These are phyloP conservation scores for Parastagonospora nodorum DNA, from an alignment of 2,329 filamentous ascomycete species.

Conservation along the genomic window DNA sequence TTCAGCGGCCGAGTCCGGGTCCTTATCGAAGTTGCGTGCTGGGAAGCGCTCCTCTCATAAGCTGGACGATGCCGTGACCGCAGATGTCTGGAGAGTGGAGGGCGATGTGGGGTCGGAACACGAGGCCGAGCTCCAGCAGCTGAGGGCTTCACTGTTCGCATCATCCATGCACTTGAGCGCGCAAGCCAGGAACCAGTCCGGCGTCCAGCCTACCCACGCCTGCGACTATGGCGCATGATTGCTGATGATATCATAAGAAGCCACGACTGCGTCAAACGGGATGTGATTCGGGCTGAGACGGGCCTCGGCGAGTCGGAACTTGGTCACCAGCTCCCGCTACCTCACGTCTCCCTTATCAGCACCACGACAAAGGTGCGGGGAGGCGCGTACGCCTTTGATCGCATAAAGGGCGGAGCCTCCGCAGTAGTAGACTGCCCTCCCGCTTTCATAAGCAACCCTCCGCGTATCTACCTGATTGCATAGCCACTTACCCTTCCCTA, in stretches of 20 bases:
- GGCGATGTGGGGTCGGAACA: conserved; percentile 26
- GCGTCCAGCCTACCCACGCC: conserved; percentile 43
- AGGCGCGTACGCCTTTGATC: conserved; percentile 32
- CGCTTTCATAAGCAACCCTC: conserved; percentile 22
- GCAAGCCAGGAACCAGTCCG: conserved; percentile 21
- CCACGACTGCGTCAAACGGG: conserved; percentile 29
- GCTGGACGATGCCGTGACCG: conserved; percentile 32
- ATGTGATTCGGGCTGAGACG: conserved; percentile 25
- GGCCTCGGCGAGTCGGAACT: conserved; percentile 39
- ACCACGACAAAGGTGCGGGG: conserved; percentile 26
- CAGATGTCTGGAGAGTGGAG: conserved; percentile 27
- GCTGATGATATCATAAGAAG: conserved; percentile 36
- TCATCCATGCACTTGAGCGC: conserved; percentile 9
- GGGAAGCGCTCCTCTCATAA: conserved; percentile 21
- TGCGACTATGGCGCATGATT: conserved; percentile 38
- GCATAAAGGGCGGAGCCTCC: conserved; percentile 32
- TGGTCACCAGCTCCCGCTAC: conserved; percentile 30
- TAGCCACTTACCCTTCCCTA: conserved; percentile 30
- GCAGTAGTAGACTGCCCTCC: conserved; percentile 17
- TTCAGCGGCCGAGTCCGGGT: conserved; percentile 31
- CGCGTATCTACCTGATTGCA: conserved; percentile 24
- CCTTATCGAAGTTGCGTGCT: conserved; percentile 33
- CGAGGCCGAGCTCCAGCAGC: conserved; percentile 9
- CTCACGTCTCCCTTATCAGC: conserved; percentile 34
- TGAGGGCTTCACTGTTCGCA: conserved; percentile 10